Evolutionary conservation across 306 rosid species (phyloP), one percentile per base, ranked within the genome.

Genomic region (Citrullus mucosospermus): DNA sequence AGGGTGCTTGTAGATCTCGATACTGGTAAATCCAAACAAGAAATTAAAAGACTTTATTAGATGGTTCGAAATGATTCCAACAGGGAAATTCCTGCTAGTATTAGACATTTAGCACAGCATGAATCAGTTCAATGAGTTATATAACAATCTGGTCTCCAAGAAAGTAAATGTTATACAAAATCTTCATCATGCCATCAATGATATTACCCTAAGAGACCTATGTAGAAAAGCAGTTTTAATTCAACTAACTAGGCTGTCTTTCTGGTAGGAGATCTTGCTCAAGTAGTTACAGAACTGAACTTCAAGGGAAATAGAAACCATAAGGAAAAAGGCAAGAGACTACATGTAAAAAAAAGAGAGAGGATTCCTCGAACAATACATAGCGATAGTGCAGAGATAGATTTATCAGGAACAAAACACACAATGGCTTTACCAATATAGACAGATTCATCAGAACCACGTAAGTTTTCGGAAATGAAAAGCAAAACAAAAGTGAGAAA

Each of bases 1-100:
- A 9, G 89, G 96, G 82, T 96, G 99, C 91, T 92, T 92, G 84
- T 90, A 96, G 82, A 96, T 96, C 85, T 96, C 99, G 75, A 96
- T 90, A 75, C 99, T 96, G 87, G 66, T 56, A 79, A 20, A 84
- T 72, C 32, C 18, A 41, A 60, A 44, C 36, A 39, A 43, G 59
- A 77, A 15, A 77, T 34, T 34, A 12, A 6, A 18, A 32, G 28
- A 25, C 20, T 8, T n/a, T 5, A 54, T 53, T 74, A 75, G 63
- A 9, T 9, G 6, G 7, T 54, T 14, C 25, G 41, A 50, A 72
- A 72, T 44, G 20, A 22, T 28, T 20, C 28, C 57, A 44, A 15
- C 36, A 70, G n/a, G 15, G 9, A 44, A n/a, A n/a, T 20, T 5
- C 20, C 34, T 38, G 71, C 72, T n/a, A 41, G 18, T 41, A 43